Evolutionary conservation across 1,139 yeast species (phyloP), one percentile per base, ranked within the genome.

Genomic region (Saccharomyces pastorianus): DNA sequence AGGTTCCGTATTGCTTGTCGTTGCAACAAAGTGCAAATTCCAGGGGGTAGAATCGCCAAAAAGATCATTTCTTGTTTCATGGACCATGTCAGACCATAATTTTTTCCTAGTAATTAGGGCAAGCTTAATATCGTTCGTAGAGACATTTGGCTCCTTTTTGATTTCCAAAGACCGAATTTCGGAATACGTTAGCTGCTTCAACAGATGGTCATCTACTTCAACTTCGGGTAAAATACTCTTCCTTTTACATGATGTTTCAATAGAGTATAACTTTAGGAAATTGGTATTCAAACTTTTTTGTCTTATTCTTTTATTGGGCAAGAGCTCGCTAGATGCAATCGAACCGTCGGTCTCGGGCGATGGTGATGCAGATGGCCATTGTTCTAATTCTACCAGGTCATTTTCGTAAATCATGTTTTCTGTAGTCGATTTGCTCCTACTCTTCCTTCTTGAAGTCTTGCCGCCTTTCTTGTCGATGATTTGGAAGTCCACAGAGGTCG

Each of bases 81-180:
- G 58, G 31, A 61, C 53, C 64, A 67, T 59, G 29, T 64, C 67
- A n/a, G 64, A 57, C 69, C 70, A 66, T 25, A 68, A 59, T 49
- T 68, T 68, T 51, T 66, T 61, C 47, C 66, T 62, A 1, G 71
- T 66, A 11, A 61, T 55, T 41, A 68, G 59, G 1, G 71, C 71
- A 14, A 67, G 51, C 51, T 65, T 64, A 28, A 67, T 64, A 17
- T 61, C 65, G 9, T 59, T 52, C 9, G 60, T 55, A 8, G 62
- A 55, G 13, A 60, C 56, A 42, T 52, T 52, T 27, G 58, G 58
- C 14, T 58, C 52, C 29, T 55, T 53, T 9, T 64, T 64, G 20
- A 64, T 62, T 27, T 64, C 60, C 28, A 65, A 52, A 2, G 56
- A 54, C 57, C 65, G 57, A 25, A 64, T 60, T 26, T 64, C 67